Conservation (phyloP, 208 protist genomes). For the Trichomonas gallinae region DNA sequence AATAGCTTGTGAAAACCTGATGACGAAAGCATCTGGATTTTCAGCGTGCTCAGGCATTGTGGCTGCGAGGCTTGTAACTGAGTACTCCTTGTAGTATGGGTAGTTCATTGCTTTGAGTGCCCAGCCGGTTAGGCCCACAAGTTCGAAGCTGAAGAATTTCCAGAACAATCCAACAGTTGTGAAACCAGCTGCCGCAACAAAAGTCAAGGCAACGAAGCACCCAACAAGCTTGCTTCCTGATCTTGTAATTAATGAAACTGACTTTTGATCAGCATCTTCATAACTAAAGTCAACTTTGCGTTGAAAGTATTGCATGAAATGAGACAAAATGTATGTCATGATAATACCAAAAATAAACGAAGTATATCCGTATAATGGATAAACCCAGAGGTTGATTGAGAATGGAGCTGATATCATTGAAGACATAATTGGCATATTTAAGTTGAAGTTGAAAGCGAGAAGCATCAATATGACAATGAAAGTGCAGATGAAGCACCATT, state of each 20-base stretch:
- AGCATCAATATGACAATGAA: constrained; percentile 72
- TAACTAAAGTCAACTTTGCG: background rate
- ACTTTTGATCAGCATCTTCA: background rate
- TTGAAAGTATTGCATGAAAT: background rate
- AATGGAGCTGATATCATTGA: background rate
- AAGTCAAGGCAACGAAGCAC: background rate
- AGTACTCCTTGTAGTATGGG: background rate
- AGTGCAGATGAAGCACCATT: constrained; percentile 72
- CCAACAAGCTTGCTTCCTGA: background rate
- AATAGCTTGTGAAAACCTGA: constrained; percentile 38
- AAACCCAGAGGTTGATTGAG: background rate
- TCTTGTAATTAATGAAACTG: background rate
- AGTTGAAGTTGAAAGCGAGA: constrained; percentile 53
- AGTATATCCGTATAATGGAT: background rate
- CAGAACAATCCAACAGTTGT: background rate
- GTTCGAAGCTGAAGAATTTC: background rate
- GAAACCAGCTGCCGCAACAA: background rate
- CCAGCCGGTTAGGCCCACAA: background rate
- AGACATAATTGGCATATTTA: background rate
- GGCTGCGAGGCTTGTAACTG: background rate
- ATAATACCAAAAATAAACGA: background rate
- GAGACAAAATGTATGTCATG: background rate
- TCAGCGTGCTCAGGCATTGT: background rate
- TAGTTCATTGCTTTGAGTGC: background rate
- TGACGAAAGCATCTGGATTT: background rate